These are phyloP conservation scores for Hypoxylon sp. DNA, from an alignment of 2,329 filamentous ascomycete genomes.

Conservation along the genomic window DNA sequence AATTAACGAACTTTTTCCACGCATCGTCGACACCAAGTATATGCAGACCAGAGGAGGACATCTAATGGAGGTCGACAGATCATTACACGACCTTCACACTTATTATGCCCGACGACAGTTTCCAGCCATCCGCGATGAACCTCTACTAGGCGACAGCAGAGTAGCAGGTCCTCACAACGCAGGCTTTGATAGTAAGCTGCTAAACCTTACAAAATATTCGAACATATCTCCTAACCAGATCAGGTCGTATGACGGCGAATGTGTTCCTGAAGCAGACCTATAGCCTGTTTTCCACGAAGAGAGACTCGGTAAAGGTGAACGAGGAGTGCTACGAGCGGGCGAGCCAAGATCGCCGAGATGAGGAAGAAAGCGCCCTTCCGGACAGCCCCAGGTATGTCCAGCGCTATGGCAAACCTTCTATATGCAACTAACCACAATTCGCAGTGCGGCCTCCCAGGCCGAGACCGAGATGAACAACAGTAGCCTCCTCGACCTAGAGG, in stretches of 20 bases:
- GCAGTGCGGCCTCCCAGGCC: background rate
- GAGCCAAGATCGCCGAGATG: background rate
- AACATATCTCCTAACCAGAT: constrained; percentile 18
- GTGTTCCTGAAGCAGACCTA: constrained; percentile 37
- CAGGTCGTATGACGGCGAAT: constrained; percentile 58
- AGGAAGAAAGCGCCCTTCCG: background rate
- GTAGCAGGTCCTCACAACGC: constrained; percentile 64
- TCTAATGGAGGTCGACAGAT: constrained; percentile 55
- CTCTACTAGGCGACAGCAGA: constrained; percentile 47
- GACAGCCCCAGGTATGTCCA: constrained; percentile 6
- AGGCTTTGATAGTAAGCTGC: constrained; percentile 67
- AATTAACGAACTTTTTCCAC: constrained; percentile 62
- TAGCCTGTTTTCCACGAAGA: background rate
- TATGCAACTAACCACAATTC: background rate
- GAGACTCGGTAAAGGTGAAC: constrained; percentile 3
- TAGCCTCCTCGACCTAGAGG: constrained; percentile 30
- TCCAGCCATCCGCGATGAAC: constrained; percentile 55
- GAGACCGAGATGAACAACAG: background rate
- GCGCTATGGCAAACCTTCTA: background rate
- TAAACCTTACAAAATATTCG: background rate
- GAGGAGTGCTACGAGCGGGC: constrained; percentile 11
- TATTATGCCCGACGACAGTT: constrained; percentile 55
- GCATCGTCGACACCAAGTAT: constrained; percentile 72
- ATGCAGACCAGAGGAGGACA: constrained; percentile 59
- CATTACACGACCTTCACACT: constrained; percentile 62